phyloP scores from a whole-genome alignment of 2,329 filamentous ascomycete species.

The Tolypocladium amazonense region DNA sequence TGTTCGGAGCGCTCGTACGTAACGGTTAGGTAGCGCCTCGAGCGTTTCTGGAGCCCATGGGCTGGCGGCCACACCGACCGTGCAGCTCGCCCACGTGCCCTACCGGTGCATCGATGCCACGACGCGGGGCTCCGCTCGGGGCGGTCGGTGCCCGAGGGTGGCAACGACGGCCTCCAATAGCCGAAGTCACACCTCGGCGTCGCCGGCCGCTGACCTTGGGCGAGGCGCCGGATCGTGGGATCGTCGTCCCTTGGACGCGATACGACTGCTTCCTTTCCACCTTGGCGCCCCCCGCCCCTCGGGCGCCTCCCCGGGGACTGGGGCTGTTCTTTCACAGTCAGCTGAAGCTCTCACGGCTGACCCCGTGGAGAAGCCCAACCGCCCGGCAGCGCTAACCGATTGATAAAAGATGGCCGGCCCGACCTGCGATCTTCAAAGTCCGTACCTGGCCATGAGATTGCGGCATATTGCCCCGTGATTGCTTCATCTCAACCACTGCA shows the following conservation, averaged over 20 bases:
- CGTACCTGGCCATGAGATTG: neutral
- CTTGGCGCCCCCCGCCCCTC: neutral
- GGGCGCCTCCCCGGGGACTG: too few relatives aligned
- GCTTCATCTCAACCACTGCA: neutral
- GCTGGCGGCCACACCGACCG: neutral
- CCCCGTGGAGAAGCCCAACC: neutral
- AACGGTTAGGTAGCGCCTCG: neutral
- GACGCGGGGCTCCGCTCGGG: slow-evolving; percentile 3
- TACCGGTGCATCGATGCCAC: neutral
- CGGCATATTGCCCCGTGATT: neutral
- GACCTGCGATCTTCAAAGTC: neutral
- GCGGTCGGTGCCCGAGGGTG: slow-evolving; percentile 3
- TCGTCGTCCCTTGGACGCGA: neutral
- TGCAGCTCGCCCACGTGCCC: neutral
- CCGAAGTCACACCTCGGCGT: neutral
- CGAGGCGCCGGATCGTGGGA: neutral
- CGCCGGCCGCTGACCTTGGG: neutral
- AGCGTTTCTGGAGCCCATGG: neutral
- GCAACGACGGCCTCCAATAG: neutral
- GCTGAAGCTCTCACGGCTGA: neutral
- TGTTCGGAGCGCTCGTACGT: neutral
- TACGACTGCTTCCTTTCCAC: neutral
- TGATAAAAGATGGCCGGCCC: neutral
- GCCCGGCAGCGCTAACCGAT: neutral
- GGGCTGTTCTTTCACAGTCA: neutral